phyloP scores from a whole-genome alignment of 106 monocot species.

The Vanilla planifolia region DNA sequence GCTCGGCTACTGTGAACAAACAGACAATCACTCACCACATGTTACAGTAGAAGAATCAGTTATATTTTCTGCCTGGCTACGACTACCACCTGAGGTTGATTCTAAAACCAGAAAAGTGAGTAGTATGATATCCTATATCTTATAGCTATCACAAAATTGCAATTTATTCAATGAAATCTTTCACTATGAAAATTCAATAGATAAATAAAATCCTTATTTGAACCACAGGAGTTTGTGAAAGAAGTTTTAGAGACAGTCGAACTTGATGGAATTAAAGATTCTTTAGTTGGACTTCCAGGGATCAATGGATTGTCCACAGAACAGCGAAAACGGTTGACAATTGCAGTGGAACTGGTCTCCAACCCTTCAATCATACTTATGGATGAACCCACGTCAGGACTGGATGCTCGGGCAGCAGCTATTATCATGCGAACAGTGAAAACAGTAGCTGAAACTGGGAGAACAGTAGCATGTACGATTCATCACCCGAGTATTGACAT shows the following conservation, averaged over 20 bases:
- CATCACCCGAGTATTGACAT: slow-evolving; percentile 28
- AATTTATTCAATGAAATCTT: not conserved
- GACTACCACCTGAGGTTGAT: slow-evolving; percentile 27
- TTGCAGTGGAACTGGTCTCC: slow-evolving; percentile 22
- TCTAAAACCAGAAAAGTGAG: slow-evolving; percentile 19
- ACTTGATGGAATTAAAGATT: slow-evolving; percentile 31
- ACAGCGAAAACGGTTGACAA: slow-evolving; percentile 21
- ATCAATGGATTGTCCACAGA: slow-evolving; percentile 43
- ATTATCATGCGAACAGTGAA: slow-evolving; percentile 22
- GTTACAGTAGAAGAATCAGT: slow-evolving; percentile 41
- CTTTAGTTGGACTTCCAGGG: slow-evolving; percentile 38
- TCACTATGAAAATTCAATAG: not conserved
- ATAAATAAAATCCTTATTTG: not conserved
- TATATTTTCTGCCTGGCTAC: slow-evolving; percentile 37
- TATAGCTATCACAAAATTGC: not conserved
- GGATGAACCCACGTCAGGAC: slow-evolving; percentile 26
- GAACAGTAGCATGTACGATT: slow-evolving; percentile 24
- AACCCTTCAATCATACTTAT: slow-evolving; percentile 25
- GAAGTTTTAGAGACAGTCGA: slow-evolving; percentile 39
- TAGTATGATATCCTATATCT: slow-evolving; percentile 3
- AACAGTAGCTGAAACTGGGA: slow-evolving; percentile 15
- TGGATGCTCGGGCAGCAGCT: slow-evolving; percentile 24
- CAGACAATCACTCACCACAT: slow-evolving; percentile 42
- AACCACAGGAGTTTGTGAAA: slow-evolving; percentile 35
- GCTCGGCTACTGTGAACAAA: slow-evolving; percentile 50